Evolutionary conservation across 352 stramenopile species (phyloP), one percentile per base, ranked within the genome.

Genomic region (Phytophthora boehmeriae): DNA sequence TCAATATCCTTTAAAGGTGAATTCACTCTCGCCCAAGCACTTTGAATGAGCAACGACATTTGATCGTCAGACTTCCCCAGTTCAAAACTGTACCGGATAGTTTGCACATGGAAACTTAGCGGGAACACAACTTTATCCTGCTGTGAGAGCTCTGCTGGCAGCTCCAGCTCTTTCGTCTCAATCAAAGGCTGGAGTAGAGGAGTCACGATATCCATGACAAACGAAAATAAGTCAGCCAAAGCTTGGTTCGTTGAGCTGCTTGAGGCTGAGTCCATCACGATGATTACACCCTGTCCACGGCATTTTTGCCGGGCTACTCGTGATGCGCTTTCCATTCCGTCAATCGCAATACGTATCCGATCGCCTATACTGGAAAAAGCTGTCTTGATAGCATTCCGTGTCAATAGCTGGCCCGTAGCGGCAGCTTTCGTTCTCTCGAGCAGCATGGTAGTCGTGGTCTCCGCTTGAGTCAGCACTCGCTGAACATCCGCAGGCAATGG

Each of bases 401-500:
- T 72, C 2, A 78, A 53, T 8, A 19, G 19, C 5, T 78, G 66
- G 23, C 49, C 59, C 5, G 34, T 70, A 27, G 36, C 47, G 5
- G 53, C 8, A 13, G 54, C 52, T 43, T 75, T 80, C 4, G 59
- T 50, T 45, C 74, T 61, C 5, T 53, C 46, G 1, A 75, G 41
- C 2, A 91, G 59, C 58, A 86, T 75, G 8, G 39, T 45, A 0
- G 61, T 58, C 9, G 71, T 77, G 2, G 51, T 71, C 27, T 92
- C 78, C 25, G 80, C 79, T 25, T 79, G 59, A 16, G 36, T 34
- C 8, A 95, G 48, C 22, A 68, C 61, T 4, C 38, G 45, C 8
- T 74, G 49, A 5, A 89, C 73, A 1, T 72, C 48, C 9, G 65
- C 57, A 1, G 86, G 76, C 8, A 95, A 25, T 5, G 83, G 86